phyloP scores from a whole-genome alignment of 192 early-diverging fungal species.

The Coemansia brasiliensis region DNA sequence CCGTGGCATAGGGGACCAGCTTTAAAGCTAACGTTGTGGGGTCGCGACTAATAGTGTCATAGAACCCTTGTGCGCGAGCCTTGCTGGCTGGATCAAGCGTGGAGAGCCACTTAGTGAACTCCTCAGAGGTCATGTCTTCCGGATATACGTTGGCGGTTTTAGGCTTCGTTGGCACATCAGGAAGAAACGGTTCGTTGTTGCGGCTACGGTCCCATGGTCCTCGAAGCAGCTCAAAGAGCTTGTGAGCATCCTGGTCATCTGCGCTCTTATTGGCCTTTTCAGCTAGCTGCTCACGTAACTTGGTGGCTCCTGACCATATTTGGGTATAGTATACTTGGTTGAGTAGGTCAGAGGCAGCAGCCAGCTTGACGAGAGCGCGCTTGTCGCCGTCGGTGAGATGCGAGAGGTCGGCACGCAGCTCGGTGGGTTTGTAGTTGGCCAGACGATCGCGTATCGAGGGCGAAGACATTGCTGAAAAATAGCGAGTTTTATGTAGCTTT shows the following conservation, averaged over 20 bases:
- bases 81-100: conserved; percentile 50
- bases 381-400: conserved; percentile 60
- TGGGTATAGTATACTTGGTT: conserved; percentile 66
- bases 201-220: conserved; percentile 67
- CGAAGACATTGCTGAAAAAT: not conserved
- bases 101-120: conserved; percentile 61
- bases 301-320: conserved; percentile 63
- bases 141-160: conserved; percentile 70
- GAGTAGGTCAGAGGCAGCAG: conserved; percentile 62
- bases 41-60: conserved; percentile 58
- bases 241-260: conserved; percentile 37
- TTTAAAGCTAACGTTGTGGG: not conserved
- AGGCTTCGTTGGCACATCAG: conserved; percentile 51
- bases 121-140: conserved; percentile 64
- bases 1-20: conserved; percentile 57
- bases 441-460: conserved; percentile 37
- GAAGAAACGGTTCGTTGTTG: conserved; percentile 59
- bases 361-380: conserved; percentile 62
- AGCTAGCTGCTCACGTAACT: conserved; percentile 55
- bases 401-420: conserved; percentile 60
- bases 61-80: conserved; percentile 64
- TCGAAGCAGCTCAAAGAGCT: conserved; percentile 64
- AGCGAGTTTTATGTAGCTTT: not conserved
- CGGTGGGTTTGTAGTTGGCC: conserved; percentile 54
- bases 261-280: conserved; percentile 13